Evolutionary conservation across 345 rosid genomes (phyloP).

Genomic region (Limnanthes douglasii): DNA sequence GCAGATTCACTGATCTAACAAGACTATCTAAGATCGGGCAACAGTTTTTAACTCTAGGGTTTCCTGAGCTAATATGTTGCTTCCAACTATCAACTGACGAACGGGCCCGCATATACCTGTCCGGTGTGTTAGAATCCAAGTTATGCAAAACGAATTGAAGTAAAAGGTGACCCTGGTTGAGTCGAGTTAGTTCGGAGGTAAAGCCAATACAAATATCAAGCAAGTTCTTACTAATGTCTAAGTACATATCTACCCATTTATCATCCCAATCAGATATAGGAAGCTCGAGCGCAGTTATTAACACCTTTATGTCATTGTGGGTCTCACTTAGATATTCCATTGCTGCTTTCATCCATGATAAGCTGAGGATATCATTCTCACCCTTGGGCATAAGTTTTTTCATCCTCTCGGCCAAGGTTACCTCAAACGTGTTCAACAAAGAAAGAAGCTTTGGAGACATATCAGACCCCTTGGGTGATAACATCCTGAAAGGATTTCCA

Average conservation of each 20-base stretch:
- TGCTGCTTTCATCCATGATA: slow-evolving; percentile 20
- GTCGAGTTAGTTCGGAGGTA: slow-evolving; percentile 15
- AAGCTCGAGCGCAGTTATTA: slow-evolving; percentile 15
- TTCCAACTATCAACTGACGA: slow-evolving; percentile 16
- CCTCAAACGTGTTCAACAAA: slow-evolving; percentile 12
- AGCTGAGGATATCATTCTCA: slow-evolving; percentile 9
- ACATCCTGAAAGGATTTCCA: slow-evolving; percentile 18
- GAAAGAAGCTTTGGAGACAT: slow-evolving; percentile 10
- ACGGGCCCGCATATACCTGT: slow-evolving; percentile 11
- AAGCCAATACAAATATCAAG: slow-evolving; percentile 21
- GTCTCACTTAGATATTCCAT: slow-evolving; percentile 17
- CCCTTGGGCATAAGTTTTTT: slow-evolving; percentile 13
- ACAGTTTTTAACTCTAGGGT: slow-evolving; percentile 13
- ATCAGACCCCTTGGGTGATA: slow-evolving; percentile 13
- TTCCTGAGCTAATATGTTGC: slow-evolving; percentile 12
- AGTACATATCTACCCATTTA: slow-evolving; percentile 18
- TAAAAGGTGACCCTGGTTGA: slow-evolving; percentile 19
- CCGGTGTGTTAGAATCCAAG: slow-evolving; percentile 9
- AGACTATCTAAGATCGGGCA: slow-evolving; percentile 12
- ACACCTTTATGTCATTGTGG: slow-evolving; percentile 13
- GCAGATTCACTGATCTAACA: slow-evolving; percentile 15
- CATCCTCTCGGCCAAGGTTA: slow-evolving; percentile 10
- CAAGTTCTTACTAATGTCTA: slow-evolving; percentile 17
- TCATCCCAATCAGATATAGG: slow-evolving; percentile 21
- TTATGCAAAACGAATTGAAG: slow-evolving; percentile 18